A percentile compares a stretch with the other conserved stretches of the same genome.
These are phyloP conservation scores for Botrytis porri DNA, from an alignment of 2,329 filamentous ascomycete genomes.

Conservation along the genomic window DNA sequence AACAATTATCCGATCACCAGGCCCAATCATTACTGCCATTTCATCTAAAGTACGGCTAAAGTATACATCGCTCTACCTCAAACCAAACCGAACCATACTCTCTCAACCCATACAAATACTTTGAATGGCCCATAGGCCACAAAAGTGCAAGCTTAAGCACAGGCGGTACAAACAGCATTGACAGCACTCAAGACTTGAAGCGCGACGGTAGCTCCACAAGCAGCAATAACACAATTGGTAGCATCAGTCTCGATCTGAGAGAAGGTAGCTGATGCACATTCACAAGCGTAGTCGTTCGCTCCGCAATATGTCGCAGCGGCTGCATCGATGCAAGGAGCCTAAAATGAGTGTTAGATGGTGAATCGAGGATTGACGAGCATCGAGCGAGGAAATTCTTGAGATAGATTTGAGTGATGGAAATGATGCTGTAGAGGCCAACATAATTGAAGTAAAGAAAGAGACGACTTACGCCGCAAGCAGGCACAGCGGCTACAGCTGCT, in stretches of 20 bases:
- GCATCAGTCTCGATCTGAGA: background rate
- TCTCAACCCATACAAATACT: background rate
- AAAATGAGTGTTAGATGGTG: background rate
- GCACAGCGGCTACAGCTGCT: constrained; percentile 1
- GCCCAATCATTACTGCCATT: background rate
- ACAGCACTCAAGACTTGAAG: background rate
- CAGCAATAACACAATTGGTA: background rate
- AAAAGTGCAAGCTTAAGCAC: background rate
- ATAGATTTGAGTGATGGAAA: background rate
- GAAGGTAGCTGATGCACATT: constrained; percentile 5
- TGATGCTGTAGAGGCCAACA: background rate
- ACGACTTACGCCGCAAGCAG: constrained; percentile 13
- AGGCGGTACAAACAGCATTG: constrained; percentile 1
- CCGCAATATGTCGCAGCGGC: background rate
- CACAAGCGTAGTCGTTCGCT: constrained; percentile 1
- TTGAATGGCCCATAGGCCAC: background rate
- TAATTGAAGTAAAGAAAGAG: background rate
- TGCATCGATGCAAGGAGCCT: constrained; percentile 8
- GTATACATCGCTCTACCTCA: background rate
- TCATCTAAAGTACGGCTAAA: background rate
- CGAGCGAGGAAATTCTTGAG: too few relatives aligned
- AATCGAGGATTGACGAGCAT: background rate
- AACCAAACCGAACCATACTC: background rate
- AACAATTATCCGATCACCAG: background rate
- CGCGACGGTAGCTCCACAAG: background rate